Evolutionary conservation across 2,329 filamentous ascomycete species (phyloP), one percentile per base, ranked within the genome.

Genomic region (Fusarium domesticum): DNA sequence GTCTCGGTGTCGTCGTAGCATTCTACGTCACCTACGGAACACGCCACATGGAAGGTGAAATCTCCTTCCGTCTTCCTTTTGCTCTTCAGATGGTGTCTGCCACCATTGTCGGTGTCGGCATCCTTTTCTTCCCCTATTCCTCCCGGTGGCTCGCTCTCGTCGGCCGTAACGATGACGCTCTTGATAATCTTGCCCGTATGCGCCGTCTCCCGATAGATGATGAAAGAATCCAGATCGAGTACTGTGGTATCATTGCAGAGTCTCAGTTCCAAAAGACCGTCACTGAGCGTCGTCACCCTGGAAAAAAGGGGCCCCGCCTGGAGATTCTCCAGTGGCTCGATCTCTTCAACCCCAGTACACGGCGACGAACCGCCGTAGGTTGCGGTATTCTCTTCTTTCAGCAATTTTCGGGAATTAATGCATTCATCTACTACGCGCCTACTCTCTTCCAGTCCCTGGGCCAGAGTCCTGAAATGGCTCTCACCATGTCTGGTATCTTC

Each of bases 311-410:
- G 4, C 43, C 62, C 2, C 44, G 51, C 10, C 53, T n/a, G n/a
- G n/a, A n/a, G n/a, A n/a, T n/a, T n/a, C n/a, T n/a, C n/a, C n/a
- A n/a, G n/a, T n/a, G n/a, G n/a, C n/a, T n/a, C n/a, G n/a, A n/a
- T n/a, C n/a, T n/a, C n/a, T n/a, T n/a, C n/a, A n/a, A n/a, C n/a
- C n/a, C n/a, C n/a, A n/a, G n/a, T n/a, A n/a, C n/a, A n/a, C n/a
- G n/a, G n/a, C n/a, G n/a, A 42, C 73, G 81, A 43, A 66, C 81
- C 2, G 48, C 72, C 6, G 78, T 80, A 18, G 80, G 78, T 12
- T 79, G 75, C 54, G 50, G 68, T 8, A 68, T 81, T 7, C 80
- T 83, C 64, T 74, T 74, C 43, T 71, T 84, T 5, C 80, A 74
- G 49, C 71, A 79, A 35, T 73, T 73, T 38, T 71, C 69, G 57